Evolutionary conservation across 2,329 filamentous ascomycete species (phyloP), one percentile per base, ranked within the genome.

Genomic region (Neofusicoccum ribis): DNA sequence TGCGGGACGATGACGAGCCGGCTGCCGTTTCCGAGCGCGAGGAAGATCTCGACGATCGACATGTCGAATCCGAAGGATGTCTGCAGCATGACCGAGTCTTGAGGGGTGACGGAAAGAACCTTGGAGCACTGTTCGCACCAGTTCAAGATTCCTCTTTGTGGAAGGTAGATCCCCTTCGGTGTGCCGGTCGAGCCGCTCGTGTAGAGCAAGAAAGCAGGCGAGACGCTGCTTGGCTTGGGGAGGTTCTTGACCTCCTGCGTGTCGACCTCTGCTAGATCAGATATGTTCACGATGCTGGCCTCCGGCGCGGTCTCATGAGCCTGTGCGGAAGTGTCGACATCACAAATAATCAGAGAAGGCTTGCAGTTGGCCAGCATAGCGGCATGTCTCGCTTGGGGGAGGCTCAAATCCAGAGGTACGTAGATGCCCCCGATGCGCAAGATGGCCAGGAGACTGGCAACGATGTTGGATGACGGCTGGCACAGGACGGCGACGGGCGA

Each of bases 11-110:
- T 68, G 23, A 74, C 68, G 0, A 83, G 61, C 1, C 66, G 72
- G 1, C 76, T 80, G 39, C 82, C 82, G 23, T 72, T 68, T 67
- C 74, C 72, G n/a, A 83, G 69, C 0, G 80, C 78, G 5, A 71
- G 71, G 56, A 82, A 77, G 3, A 79, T 76, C 65, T 83, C 80
- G 62, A 76, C 69, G 2, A 81, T 69, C n/a, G 74, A 77, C 14
- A 76, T 71, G 67, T 82, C 79, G 60, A 82, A 81, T 3, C 75
- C 77, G 52, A 78, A 76, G 0, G 77, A 69, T 0, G 74, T 72
- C 64, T 80, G 80, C 52, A 83, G 79, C 11, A 88, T 79, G 4
- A 87, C 83, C 3, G 87, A 80, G 14, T 84, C 85, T 12, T 36
- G 17, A 12, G 8, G 3, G 6, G 27, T 7, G 27, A 31, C 3